Conservation (phyloP, 176 grass and related monocot genomes). For the Zea mays region DNA sequence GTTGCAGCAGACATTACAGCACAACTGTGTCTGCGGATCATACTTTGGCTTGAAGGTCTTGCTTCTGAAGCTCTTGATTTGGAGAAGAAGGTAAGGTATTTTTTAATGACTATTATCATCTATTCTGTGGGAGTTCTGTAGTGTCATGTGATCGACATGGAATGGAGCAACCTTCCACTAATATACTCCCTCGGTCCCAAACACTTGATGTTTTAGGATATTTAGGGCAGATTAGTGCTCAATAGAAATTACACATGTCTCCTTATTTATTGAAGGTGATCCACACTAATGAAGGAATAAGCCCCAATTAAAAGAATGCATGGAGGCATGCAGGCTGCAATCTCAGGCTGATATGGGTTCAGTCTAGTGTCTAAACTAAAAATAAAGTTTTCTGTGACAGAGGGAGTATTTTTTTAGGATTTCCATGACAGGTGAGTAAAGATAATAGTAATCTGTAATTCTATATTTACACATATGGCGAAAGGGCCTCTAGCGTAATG, state of each 20-base stretch:
- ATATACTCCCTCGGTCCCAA: background rate
- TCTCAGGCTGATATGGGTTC: background rate
- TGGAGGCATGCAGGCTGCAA: background rate
- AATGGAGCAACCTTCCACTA: background rate
- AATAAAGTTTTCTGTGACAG: background rate
- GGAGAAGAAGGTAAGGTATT: slow-evolving; percentile 65
- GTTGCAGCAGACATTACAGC: slow-evolving; percentile 66
- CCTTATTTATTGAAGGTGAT: background rate
- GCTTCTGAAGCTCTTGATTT: slow-evolving; percentile 94
- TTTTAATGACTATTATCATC: background rate
- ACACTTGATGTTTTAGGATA: background rate
- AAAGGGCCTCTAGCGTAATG: no score
- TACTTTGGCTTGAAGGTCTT: slow-evolving; percentile 95
- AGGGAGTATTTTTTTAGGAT: background rate
- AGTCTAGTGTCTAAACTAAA: background rate
- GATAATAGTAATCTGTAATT: background rate
- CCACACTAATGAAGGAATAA: background rate
- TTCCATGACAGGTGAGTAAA: background rate
- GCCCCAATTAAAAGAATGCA: background rate
- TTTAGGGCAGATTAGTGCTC: background rate
- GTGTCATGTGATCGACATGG: background rate
- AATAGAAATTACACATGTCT: background rate
- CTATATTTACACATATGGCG: background rate
- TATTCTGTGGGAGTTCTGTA: slow-evolving; percentile 17
- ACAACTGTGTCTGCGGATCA: slow-evolving; percentile 71